Evolutionary conservation across 2,329 filamentous ascomycete genomes (phyloP), one percentile per base, ranked within the genome.

Genomic region (Helminthosporium solani): DNA sequence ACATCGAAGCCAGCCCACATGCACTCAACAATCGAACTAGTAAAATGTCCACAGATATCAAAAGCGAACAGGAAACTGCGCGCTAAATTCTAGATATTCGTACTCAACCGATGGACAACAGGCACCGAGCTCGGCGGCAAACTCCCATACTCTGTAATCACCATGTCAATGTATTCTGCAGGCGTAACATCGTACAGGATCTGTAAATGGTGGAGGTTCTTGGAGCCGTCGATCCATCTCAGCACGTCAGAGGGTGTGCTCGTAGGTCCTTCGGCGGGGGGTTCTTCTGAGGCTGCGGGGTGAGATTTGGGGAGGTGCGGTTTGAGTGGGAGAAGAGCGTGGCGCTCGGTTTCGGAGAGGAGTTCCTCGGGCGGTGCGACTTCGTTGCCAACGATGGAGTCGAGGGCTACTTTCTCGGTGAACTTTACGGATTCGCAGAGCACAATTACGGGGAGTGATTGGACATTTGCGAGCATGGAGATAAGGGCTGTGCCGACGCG

Each of bases 341-440:
- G 47, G 21, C 67, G 63, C 43, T 70, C 66, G 15, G 55, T 42
- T 34, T 70, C 66, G 2, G 67, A 67, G 40, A 77, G 61, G 9
- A 87, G 73, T 73, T 89, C 78, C 70, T 87, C 82, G 71, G 89
- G 63, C 68, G 91, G 79, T 72, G 83, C 90, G 52, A 96, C 86
- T 75, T 99, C 94, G 69, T 99, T 99, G 62, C 90, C 86, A 33
- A 94, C 92, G 56, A 97, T 88, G 19, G 90, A 92, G 72, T 97
- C 94, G 12, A 95, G 83, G 6, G 90, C 88, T 9, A 96, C 89
- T 47, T 90, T 86, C 59, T 90, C 85, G 61, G 94, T 88, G 68
- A 97, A 96, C 73, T 97, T 99, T 74, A 97, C 85, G 3, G 87
- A 94, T 74, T 97, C 92, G 70, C 90, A 96, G 48, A 95, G 87